Base-by-base conservation (phyloP, 2,329 filamentous ascomycete species). In the Neofusicoccum cordaticola region DNA sequence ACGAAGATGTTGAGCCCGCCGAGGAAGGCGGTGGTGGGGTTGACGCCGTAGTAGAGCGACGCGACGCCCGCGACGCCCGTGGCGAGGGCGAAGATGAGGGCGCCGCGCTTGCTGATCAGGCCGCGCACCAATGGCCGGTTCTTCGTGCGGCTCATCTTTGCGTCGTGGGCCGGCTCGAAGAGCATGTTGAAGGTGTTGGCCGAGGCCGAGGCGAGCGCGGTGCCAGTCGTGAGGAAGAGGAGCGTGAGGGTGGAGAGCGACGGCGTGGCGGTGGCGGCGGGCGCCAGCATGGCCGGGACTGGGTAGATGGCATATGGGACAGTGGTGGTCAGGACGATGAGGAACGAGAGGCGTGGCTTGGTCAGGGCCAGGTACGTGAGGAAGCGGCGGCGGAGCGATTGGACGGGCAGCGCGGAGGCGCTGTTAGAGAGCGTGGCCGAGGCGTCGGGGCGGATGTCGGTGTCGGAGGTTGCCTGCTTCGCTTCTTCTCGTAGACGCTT, bases 171-270 rank as follows among this genome's bases (percentile, higher is more conserved):
- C 9, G 89, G 91, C 78, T 99, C 95, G 78, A 97, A 93, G 65
- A 97, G 87, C 95, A 99, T 99, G 78, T 99, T 99, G 69, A 98
- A 83, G 1, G 95, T 87, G 75, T 99, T 99, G 48, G 95, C 95
- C 66, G 90, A 92, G 48, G 93, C 92, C n/a, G 88, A 91, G 76
- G 92, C 95, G 19, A 97, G 84, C 4, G 93, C 88, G 0, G 95
- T 98, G 66, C 95, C 94, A 3, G 87, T 87, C 0, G 94, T 97
- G 60, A 99, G 87, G 81, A 97, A 98, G 60, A 96, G 84, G 17
- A 98, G 88, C 8, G 95, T 99, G 62, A 98, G 83, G 2, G 95
- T 92, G 67, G 91, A 96, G 50, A 97, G 85, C 17, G 92, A 95
- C 1, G 95, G 93, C 6, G 88, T 83, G 22, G 80, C 78, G 5